A percentile compares a stretch with the other conserved stretches of the same genome.
phyloP scores from a whole-genome alignment of 768 basidiomycete genomes.

The Exsudoporus frostii region DNA sequence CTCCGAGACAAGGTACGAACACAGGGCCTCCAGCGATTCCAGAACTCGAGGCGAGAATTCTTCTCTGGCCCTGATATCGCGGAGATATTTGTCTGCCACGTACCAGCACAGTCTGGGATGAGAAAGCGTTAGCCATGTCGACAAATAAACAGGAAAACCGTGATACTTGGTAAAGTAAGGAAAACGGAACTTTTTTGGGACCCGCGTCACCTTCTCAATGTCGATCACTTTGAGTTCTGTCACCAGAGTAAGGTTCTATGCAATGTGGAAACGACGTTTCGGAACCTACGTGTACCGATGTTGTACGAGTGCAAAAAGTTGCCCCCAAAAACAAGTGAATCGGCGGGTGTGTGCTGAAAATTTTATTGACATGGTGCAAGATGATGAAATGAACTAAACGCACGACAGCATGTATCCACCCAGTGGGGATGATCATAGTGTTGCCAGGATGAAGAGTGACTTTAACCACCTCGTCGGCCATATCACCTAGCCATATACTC shows the following conservation, averaged over 20 bases:
- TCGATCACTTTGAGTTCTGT: conserved; percentile 84
- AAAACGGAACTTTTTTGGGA: conserved; percentile 89
- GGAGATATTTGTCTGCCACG: conserved; percentile 75
- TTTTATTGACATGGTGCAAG: background rate
- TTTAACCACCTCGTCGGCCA: conserved; percentile 88
- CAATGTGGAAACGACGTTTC: background rate
- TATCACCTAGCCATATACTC: conserved; percentile 86
- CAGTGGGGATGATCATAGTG: conserved; percentile 93
- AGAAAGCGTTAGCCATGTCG: conserved; percentile 1
- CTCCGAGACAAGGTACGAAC: conserved; percentile 79
- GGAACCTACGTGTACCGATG: conserved; percentile 71
- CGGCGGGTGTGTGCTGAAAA: conserved; percentile 78
- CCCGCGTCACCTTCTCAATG: conserved; percentile 90
- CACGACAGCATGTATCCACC: conserved; percentile 98
- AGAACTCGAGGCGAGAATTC: conserved; percentile 60
- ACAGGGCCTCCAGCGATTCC: conserved; percentile 64
- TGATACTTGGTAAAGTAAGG: conserved; percentile 73
- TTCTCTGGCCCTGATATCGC: conserved; percentile 61
- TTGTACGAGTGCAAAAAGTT: conserved; percentile 96
- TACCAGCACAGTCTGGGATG: conserved; percentile 80
- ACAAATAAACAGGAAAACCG: conserved; percentile 19
- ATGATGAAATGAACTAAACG: conserved; percentile 27
- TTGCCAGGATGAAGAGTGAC: conserved; percentile 74
- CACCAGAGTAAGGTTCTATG: conserved; percentile 8
- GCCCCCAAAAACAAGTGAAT: conserved; percentile 94